Base-by-base conservation (phyloP, 2,329 filamentous ascomycete genomes). In the Zasmidium citrigriseum region DNA sequence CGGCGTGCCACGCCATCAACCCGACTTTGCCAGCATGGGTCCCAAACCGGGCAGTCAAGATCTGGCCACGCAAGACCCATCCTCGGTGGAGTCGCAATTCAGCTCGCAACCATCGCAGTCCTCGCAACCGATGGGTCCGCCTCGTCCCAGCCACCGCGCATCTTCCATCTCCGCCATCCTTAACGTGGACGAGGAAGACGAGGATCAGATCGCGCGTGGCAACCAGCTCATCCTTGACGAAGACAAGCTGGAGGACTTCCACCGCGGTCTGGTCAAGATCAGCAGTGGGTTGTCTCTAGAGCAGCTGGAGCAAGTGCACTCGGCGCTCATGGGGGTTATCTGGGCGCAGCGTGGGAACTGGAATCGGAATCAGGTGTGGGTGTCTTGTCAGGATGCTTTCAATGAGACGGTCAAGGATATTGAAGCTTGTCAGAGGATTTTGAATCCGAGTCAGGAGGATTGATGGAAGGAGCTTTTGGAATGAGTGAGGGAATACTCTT, bases 241-340 rank as follows among this genome's bases (percentile, higher is more conserved):
- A 10, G 65, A 69, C 0, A 79, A 83, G 25, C 78, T 91, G 22
- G 73, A 78, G 1, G 72, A 78, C 5, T 82, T 96, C 55, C 81
- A 91, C 57, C 72, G 80, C 0, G 80, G 85, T 38, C 78, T 96
- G 29, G 86, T 88, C 0, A 76, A 83, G 24, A 80, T 82, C 46
- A 93, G 90, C 1, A 87, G 85, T 20, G 91, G 90, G 0, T 90
- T 90, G 73, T 90, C 88, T 0, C 90, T 99, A 53, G 95, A 99
- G 76, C 93, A 99, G 74, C 79, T 99, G 20, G 93, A 98, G 79
- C 93, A 98, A 75, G 88, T 97, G 72, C 93, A 93, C 73, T 88
- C 92, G 7, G 86, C 89, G 65, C 79, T 98, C 63, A 98, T 98
- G 93, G 89, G 93, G 60, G 86, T 88, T 63, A 84, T 98, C 46